phyloP scores from a whole-genome alignment of 2,329 filamentous ascomycete species.

The Trichoderma atrobrunneum region DNA sequence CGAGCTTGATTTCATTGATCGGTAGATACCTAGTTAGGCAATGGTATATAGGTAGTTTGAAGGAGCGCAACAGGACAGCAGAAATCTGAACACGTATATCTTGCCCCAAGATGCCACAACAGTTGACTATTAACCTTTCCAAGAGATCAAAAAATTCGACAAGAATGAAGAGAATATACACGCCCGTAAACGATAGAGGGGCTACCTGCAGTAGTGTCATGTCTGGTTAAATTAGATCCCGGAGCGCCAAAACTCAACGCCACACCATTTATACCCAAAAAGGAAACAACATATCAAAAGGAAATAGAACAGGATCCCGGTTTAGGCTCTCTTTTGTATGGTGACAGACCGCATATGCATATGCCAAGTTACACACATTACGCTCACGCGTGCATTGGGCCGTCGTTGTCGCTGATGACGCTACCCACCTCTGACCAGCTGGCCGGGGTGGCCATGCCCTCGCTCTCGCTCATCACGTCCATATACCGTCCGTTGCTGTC shows the following conservation, averaged over 20 bases:
- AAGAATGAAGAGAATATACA: background rate
- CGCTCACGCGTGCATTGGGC: conserved; percentile 22
- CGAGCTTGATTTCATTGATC: background rate
- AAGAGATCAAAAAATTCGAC: background rate
- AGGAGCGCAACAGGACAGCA: background rate
- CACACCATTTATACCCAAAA: conserved; percentile 6
- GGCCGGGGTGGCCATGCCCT: conserved; percentile 57
- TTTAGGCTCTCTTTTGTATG: background rate
- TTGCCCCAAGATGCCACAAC: background rate
- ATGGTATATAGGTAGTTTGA: background rate
- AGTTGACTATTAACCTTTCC: background rate
- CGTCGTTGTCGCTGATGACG: conserved; percentile 56
- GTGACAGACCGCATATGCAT: background rate
- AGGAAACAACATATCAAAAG: background rate
- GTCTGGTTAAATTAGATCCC: background rate
- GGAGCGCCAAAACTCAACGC: conserved; percentile 19
- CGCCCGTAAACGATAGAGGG: conserved; percentile 13
- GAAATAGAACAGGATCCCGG: background rate
- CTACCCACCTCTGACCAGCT: conserved; percentile 67
- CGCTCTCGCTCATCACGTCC: conserved; percentile 59
- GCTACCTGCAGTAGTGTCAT: conserved; percentile 3
- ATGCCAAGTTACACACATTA: background rate
- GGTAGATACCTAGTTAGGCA: background rate
- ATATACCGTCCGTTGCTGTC: conserved; percentile 42
- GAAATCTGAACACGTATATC: background rate